phyloP scores from a whole-genome alignment of 768 basidiomycete genomes.

The Lentinus tigrinus region DNA sequence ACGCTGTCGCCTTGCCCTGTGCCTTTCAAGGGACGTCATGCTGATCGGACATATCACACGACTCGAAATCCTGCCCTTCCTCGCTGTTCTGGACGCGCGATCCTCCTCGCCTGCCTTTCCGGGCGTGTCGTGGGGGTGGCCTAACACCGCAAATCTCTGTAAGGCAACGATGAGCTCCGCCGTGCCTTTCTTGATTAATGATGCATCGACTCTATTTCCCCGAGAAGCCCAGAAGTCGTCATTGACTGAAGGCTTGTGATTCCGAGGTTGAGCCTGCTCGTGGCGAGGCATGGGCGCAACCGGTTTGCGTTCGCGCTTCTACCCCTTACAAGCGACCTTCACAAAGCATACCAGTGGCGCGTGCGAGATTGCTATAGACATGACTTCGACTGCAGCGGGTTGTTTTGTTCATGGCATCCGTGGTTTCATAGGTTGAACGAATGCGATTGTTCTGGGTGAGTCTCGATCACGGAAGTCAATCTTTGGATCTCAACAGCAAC shows the following conservation, averaged over 20 bases:
- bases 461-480: not conserved
- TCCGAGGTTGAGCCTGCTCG: not conserved
- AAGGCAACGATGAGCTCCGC: not conserved
- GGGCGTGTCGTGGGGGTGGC: not conserved
- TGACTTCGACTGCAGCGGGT: not conserved
- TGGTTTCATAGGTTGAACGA: not conserved
- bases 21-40: not conserved
- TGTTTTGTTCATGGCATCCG: not conserved
- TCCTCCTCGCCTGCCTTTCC: not conserved
- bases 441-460: not conserved
- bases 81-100: not conserved
- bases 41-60: not conserved
- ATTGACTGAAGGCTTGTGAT: not conserved
- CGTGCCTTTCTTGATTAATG: not conserved
- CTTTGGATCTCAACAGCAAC: not conserved
- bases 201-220: not conserved
- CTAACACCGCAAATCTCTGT: not conserved
- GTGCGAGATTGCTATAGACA: not conserved
- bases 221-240: not conserved
- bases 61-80: not conserved
- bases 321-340: not conserved
- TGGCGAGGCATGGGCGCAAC: not conserved
- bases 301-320: not conserved
- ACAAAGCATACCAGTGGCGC: not conserved
- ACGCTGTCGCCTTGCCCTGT: not conserved